These are phyloP conservation scores for Cystofilobasidium macerans DNA, from an alignment of 768 basidiomycete species.

Conservation along the genomic window DNA sequence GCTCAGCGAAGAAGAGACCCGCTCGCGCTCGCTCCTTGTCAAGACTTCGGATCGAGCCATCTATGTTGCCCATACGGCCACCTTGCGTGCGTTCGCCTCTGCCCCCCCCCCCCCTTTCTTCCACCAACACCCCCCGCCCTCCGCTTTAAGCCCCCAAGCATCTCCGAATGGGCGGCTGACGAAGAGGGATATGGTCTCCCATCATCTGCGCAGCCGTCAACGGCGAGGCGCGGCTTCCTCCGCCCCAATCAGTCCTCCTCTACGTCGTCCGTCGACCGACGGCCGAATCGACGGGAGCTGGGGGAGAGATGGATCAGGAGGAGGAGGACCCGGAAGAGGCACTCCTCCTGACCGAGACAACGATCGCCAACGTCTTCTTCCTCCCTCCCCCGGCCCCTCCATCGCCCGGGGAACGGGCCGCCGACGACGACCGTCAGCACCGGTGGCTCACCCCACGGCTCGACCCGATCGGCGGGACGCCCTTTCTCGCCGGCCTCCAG, in stretches of 20 bases:
- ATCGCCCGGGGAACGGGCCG: no score
- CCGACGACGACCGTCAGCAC: background rate
- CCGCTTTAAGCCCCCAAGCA: no score
- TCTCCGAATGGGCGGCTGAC: no score
- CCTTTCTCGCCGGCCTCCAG: slow-evolving; percentile 12
- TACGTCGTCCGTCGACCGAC: background rate
- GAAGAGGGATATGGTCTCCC: no score
- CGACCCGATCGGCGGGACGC: background rate
- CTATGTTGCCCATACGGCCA: slow-evolving; percentile 7
- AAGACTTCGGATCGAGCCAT: slow-evolving; percentile 17
- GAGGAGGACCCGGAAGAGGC: background rate
- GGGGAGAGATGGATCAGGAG: no score
- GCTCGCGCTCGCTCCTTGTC: background rate
- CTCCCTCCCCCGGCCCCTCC: no score
- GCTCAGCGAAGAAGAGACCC: background rate
- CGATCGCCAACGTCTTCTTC: slow-evolving; percentile 21
- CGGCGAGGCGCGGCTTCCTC: background rate
- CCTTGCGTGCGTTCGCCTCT: slow-evolving; percentile 8
- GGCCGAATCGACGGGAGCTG: background rate
- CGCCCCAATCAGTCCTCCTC: slow-evolving; percentile 9
- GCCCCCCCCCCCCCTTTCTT: no score
- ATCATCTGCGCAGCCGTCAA: no score
- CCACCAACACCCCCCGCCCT: background rate
- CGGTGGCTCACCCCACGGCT: slow-evolving; percentile 14
- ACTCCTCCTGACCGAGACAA: slow-evolving; percentile 11